Percentiles rank a stretch among this genome's conserved stretches.
Evolutionary conservation across 495 filamentous ascomycete genomes (phyloP).

Genomic region (Tuber microsphaerosporum): DNA sequence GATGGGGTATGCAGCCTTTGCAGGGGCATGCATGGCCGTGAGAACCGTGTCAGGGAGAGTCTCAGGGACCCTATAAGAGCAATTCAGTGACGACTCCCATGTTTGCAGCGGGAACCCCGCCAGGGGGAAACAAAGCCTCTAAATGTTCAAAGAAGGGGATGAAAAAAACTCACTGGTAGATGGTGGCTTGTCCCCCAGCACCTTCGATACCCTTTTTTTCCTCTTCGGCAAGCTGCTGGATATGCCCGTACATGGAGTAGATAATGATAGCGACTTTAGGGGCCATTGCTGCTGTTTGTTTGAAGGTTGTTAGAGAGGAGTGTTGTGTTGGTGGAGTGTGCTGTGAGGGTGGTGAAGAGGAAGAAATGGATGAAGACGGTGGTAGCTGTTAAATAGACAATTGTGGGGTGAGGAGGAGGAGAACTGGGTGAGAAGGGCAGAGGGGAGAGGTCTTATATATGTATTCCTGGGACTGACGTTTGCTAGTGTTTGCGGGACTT

Average conservation of each 20-base stretch:
- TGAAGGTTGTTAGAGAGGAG: slow-evolving; percentile 12
- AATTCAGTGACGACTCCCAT: slow-evolving; percentile 17
- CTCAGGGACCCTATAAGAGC: slow-evolving; percentile 60
- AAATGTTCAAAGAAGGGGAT: background rate
- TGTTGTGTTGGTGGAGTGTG: slow-evolving; percentile 1
- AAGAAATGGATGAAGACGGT: slow-evolving; percentile 11
- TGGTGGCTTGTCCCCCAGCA: slow-evolving; percentile 68
- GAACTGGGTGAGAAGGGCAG: slow-evolving; percentile 14
- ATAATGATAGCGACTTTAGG: slow-evolving; percentile 88
- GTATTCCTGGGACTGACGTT: background rate
- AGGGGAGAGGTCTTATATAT: slow-evolving; percentile 28
- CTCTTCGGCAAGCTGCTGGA: slow-evolving; percentile 73
- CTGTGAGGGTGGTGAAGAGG: slow-evolving; percentile 11
- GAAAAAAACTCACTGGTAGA: slow-evolving; percentile 63
- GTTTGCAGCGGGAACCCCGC: background rate
- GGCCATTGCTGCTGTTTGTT: slow-evolving; percentile 57
- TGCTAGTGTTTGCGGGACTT: background rate
- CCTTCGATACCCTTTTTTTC: slow-evolving; percentile 85
- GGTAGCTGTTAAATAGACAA: slow-evolving; percentile 2
- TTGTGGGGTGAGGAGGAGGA: slow-evolving; percentile 17
- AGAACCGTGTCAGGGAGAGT: slow-evolving; percentile 80
- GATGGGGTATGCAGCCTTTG: slow-evolving; percentile 63
- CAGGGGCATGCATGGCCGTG: slow-evolving; percentile 77
- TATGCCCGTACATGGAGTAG: slow-evolving; percentile 96
- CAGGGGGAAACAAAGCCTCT: slow-evolving; percentile 3